Base-by-base conservation (phyloP, 2,329 filamentous ascomycete species). In the Ramularia collo-cygni region DNA sequence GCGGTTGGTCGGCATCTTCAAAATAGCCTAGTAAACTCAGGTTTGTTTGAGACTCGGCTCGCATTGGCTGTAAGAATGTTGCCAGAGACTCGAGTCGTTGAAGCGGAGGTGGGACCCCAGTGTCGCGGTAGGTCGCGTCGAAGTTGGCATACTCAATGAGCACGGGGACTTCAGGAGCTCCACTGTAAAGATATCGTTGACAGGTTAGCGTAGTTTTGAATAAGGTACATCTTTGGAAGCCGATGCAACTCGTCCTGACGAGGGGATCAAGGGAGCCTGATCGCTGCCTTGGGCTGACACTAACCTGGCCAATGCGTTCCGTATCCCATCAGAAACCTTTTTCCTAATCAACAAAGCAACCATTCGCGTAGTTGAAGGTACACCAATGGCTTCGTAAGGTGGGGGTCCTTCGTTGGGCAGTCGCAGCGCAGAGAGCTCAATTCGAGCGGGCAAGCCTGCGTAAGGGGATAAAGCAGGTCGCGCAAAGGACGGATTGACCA, bases 21-120 rank as follows among this genome's bases (percentile, higher is more conserved):
- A 86, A 87, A 55, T 86, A 89, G 54, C 47, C 84, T 70, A 57
- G 61, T 52, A 74, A 79, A 69, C 73, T 83, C 2, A 79, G 72
- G 16, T 65, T 67, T 2, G 49, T 51, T 33, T 58, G 56, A 14
- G 55, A 56, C 15, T 59, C 57, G 12, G 57, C 38, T 30, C 58
- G 51, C 56, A 59, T 59, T 2, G 57, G 57, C 39, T 54, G 52
- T 9, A 59, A 48, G 26, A 50, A 50, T 3, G 40, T 39, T 24
- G 59, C 53, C 13, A 72, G 54, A 4, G 51, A 54, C 33, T 71
- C 67, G 3, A 73, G 57, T 8, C 68, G 62, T 28, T 69, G 60
- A 6, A 67, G 58, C 10, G 68, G 66, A 16, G 67, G 67, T 8
- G 64, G 60, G 1, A 72, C 65, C n/a, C 64, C 65, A 6, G 68